Conservation (phyloP, 441 rosid genomes). For the Croton laevigatus region DNA sequence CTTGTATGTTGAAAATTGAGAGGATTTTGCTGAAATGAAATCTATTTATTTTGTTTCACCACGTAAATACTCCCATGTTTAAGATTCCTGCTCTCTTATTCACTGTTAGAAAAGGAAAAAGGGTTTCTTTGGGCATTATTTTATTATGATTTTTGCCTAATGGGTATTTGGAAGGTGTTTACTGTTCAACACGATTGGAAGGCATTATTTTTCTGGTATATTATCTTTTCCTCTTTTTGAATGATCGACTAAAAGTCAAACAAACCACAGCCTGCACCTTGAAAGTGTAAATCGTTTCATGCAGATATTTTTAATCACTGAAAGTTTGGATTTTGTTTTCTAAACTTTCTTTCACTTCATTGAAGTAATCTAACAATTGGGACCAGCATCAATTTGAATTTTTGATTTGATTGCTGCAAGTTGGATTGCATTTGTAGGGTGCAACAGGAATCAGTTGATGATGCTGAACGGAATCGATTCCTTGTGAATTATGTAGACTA, state of each 20-base stretch:
- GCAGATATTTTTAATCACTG: not conserved
- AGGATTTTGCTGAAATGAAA: not conserved
- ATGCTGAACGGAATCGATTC: constrained; percentile 92
- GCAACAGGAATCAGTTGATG: constrained; percentile 98
- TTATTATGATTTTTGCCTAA: not conserved
- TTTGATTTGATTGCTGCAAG: not conserved
- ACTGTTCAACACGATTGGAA: not conserved
- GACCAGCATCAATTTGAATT: not conserved
- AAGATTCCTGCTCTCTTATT: not conserved
- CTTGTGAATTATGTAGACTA: constrained; percentile 92
- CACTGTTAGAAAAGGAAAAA: no score
- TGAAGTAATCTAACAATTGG: not conserved
- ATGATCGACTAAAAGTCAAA: not conserved
- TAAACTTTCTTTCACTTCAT: not conserved
- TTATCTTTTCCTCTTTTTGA: not conserved
- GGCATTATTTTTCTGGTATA: not conserved
- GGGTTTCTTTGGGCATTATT: not conserved
- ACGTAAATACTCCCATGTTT: not conserved
- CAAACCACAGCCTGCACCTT: not conserved
- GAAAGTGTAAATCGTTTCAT: not conserved
- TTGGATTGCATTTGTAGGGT: constrained; percentile 56
- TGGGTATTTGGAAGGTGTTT: not conserved
- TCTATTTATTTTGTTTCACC: not conserved
- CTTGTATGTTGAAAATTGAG: not conserved
- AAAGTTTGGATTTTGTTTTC: not conserved